Conservation (phyloP, 441 rosid species). For the Populus hybrid region DNA sequence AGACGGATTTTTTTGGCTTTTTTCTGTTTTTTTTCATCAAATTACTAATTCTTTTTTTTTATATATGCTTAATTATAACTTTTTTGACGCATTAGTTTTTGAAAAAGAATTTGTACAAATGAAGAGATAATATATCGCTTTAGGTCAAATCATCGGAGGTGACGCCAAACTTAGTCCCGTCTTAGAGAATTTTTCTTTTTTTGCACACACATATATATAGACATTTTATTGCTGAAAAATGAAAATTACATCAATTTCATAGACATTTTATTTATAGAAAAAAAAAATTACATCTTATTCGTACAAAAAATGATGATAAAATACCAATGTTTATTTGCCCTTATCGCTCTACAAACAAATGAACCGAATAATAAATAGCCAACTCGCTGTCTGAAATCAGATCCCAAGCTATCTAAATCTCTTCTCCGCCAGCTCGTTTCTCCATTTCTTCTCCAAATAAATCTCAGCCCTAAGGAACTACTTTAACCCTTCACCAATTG, state of each 20-base stretch:
- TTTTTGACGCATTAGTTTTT: too few relatives aligned
- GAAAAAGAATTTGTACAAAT: too few relatives aligned
- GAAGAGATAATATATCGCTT: too few relatives aligned
- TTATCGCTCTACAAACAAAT: conserved; percentile 18
- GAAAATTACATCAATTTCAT: background rate
- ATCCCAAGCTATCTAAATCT: background rate
- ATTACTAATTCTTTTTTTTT: too few relatives aligned
- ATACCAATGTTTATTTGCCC: background rate
- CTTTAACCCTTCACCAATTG: background rate
- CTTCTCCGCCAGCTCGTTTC: background rate
- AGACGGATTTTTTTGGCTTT: too few relatives aligned
- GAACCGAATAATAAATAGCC: conserved; percentile 12
- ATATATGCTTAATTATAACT: too few relatives aligned
- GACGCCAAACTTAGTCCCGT: too few relatives aligned
- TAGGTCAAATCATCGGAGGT: too few relatives aligned
- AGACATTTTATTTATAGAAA: background rate
- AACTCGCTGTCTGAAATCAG: background rate
- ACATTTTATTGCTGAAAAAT: background rate
- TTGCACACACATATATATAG: background rate
- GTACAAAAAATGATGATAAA: background rate
- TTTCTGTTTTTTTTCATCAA: too few relatives aligned
- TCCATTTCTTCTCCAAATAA: background rate
- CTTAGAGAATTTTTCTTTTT: too few relatives aligned
- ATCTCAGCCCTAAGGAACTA: background rate
- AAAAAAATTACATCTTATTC: conserved; percentile 15